phyloP scores from a whole-genome alignment of 1,284 basidiomycete species.

The Wolfiporia cocos region DNA sequence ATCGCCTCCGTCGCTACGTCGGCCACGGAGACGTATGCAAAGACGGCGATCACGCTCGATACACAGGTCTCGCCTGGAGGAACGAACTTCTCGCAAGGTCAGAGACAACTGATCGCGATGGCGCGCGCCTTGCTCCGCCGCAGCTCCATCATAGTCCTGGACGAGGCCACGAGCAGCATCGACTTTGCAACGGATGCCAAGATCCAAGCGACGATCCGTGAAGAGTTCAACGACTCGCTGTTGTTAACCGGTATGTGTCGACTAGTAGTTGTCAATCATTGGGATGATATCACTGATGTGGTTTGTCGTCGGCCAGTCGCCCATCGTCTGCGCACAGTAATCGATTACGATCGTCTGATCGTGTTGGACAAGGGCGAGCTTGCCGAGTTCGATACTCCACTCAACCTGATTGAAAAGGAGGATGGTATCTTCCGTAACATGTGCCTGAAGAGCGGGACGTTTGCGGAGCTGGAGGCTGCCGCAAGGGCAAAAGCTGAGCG shows the following conservation, averaged over 20 bases:
- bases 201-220: constrained; percentile 77
- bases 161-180: constrained; percentile 78
- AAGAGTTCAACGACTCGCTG: constrained; percentile 65
- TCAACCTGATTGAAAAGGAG: constrained; percentile 67
- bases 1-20: constrained; percentile 30
- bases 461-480: constrained; percentile 56
- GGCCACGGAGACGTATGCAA: constrained; percentile 41
- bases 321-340: constrained; percentile 67
- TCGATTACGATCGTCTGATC: constrained; percentile 77
- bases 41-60: constrained; percentile 55
- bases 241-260: constrained; percentile 50
- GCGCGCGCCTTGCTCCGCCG: constrained; percentile 72
- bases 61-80: constrained; percentile 77
- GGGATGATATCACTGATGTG: background rate
- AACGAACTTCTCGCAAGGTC: constrained; percentile 81
- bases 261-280: background rate
- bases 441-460: constrained; percentile 80
- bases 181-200: constrained; percentile 72
- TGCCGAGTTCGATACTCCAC: constrained; percentile 81
- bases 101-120: constrained; percentile 79
- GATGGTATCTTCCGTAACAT: constrained; percentile 73
- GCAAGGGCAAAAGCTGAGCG: constrained; percentile 39
- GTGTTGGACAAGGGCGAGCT: constrained; percentile 79
- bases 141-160: constrained; percentile 75
- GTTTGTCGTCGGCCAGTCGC: constrained; percentile 35